Evolutionary conservation across 2,329 filamentous ascomycete genomes (phyloP), one percentile per base, ranked within the genome.

Genomic region (Parastagonospora avenae): DNA sequence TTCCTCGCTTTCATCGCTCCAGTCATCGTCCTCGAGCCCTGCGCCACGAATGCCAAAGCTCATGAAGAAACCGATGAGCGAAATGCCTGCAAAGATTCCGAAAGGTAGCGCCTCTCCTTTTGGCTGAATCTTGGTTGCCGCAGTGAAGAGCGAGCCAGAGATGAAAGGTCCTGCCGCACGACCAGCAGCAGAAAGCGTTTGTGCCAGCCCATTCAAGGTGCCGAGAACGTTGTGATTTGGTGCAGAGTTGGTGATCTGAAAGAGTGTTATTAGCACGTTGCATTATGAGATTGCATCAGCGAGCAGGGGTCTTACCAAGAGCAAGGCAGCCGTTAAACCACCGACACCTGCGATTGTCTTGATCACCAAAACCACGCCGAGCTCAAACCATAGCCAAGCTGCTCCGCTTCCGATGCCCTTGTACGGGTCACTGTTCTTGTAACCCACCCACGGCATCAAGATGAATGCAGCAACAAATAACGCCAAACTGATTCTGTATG

Each of bases 321-420:
- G 80, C 74, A 97, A 85, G 3, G 93, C 92, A 68, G 91, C 94
- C 2, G 92, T 96, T 52, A 99, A 73, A 0, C 93, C 93, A 7
- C 91, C 92, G 0, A 99, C 92, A 2, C 91, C 86, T 49, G 91
- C 91, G 8, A 97, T 86, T 10, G 93, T 97, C 76, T 97, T 97
- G 48, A 97, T 77, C 10, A 97, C 82, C 36, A 99, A 77, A 0
- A 95, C 85, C 11, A 85, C 70, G 0, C 89, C 91, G n/a, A 97
- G 76, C 71, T 97, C 91, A 3, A 84, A 68, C 75, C 92, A 96
- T 19, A 97, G 74, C 83, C 89, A 90, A 0, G 80, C 74, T 40
- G 85, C 86, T 31, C 88, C 87, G 4, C 76, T 81, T 0, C 88
- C 62, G 1, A 74, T 62, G 0, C 85, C 85, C 39, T 86, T 79